Conservation (phyloP, 2,329 filamentous ascomycete genomes). For the Akanthomyces lecanii region DNA sequence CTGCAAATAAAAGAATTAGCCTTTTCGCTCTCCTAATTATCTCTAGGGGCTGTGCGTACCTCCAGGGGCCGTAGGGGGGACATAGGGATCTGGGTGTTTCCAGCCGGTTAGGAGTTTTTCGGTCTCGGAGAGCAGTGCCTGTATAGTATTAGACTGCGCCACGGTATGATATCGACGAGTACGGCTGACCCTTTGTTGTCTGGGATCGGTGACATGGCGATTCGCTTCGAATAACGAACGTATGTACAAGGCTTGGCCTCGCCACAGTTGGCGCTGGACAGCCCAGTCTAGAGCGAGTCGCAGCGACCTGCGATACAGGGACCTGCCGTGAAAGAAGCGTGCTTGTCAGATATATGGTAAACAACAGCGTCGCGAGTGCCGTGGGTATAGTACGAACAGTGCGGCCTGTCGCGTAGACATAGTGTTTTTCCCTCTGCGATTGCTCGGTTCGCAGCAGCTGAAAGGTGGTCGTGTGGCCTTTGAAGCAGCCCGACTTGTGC, state of each 20-base stretch:
- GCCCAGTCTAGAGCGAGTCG: slow-evolving; percentile 95
- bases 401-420: slow-evolving; percentile 48
- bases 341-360: background rate
- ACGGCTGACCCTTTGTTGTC: slow-evolving; percentile 71
- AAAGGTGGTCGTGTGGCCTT: background rate
- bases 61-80: slow-evolving; percentile 84
- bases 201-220: slow-evolving; percentile 74
- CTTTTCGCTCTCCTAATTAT: background rate
- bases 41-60: slow-evolving; percentile 50
- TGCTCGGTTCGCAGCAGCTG: background rate
- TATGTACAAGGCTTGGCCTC: slow-evolving; percentile 93
- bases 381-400: slow-evolving; percentile 37
- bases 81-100: slow-evolving; percentile 97
- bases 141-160: background rate
- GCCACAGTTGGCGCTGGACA: slow-evolving; percentile 88
- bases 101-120: slow-evolving; percentile 84
- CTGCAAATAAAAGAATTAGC: slow-evolving; percentile 41
- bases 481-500: too few species aligned
- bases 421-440: background rate
- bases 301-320: slow-evolving; percentile 85
- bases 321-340: slow-evolving; percentile 38
- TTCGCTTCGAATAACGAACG: slow-evolving; percentile 94
- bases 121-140: slow-evolving; percentile 83
- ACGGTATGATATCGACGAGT: background rate
- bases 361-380: slow-evolving; percentile 12